Conservation (phyloP, 768 basidiomycete genomes). For the Dioszegia aurantiaca region DNA sequence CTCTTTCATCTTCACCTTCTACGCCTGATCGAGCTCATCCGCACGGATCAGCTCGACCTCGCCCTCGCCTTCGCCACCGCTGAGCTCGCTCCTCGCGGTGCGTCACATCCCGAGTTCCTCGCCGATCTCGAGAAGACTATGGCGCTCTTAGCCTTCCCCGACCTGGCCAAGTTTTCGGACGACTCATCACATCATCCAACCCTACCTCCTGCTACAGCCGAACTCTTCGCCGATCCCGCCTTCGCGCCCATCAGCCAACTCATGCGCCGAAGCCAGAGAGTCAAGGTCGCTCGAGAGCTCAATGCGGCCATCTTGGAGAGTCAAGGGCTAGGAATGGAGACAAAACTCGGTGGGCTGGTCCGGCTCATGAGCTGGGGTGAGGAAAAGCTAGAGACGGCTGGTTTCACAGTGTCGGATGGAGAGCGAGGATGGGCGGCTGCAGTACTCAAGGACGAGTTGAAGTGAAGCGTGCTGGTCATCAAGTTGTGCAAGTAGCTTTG, state of each 20-base stretch:
- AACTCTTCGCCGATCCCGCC: conserved; percentile 36
- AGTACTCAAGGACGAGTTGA: conserved; percentile 18
- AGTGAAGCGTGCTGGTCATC: not conserved
- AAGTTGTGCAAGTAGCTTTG: not conserved
- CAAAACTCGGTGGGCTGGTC: conserved; percentile 78
- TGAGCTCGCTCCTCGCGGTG: conserved; percentile 89
- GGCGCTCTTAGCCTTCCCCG: conserved; percentile 68
- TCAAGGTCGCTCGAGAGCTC: conserved; percentile 92
- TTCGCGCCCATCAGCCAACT: conserved; percentile 73
- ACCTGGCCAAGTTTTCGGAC: conserved; percentile 47
- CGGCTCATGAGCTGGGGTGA: conserved; percentile 88
- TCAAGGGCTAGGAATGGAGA: conserved; percentile 85
- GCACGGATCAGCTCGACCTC: conserved; percentile 70
- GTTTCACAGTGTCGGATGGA: conserved; percentile 25
- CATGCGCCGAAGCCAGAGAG: conserved; percentile 77
- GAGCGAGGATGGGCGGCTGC: conserved; percentile 38
- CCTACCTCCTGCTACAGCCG: conserved; percentile 19
- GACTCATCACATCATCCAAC: conserved; percentile 25
- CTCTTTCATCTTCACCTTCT: conserved; percentile 97
- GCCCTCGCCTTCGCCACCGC: conserved; percentile 88
- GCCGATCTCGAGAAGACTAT: conserved; percentile 89
- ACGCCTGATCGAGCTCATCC: conserved; percentile 90
- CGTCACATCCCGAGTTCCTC: conserved; percentile 90
- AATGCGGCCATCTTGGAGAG: conserved; percentile 93
- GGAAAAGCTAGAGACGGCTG: conserved; percentile 62